Percentiles rank a stretch among this genome's conserved stretches.
Conservation (phyloP, 2,329 filamentous ascomycete species). For the Xylaria sp. region DNA sequence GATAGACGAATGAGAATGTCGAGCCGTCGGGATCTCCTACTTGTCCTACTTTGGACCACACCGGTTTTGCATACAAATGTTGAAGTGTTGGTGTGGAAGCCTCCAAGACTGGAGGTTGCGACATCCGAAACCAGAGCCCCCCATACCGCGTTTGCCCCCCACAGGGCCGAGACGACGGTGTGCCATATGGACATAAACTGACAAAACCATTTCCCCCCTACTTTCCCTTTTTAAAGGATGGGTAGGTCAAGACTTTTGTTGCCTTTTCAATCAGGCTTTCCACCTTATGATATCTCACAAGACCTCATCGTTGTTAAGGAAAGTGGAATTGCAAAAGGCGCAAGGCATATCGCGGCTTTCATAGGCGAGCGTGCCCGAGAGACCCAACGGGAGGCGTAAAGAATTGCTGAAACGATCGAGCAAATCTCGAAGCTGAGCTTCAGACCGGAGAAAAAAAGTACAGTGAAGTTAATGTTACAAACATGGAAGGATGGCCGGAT, state of each 20-base stretch:
- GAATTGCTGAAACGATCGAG: background rate
- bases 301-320: conserved; percentile 13
- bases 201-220: background rate
- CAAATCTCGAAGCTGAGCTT: conserved; percentile 1
- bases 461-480: conserved; percentile 7
- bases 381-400: background rate
- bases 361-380: conserved; percentile 8
- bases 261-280: conserved; percentile 4
- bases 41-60: too few relatives aligned
- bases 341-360: conserved; percentile 10
- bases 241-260: background rate
- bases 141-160: background rate
- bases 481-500: conserved; percentile 2
- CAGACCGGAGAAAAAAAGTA: background rate
- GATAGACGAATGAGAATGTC: too few relatives aligned
- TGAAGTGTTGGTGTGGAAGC: background rate
- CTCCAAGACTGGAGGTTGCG: background rate
- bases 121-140: background rate
- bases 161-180: too few relatives aligned
- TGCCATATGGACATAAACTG: background rate
- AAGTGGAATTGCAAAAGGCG: conserved; percentile 8
- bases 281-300: conserved; percentile 10
- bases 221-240: background rate
- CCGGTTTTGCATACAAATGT: too few relatives aligned
- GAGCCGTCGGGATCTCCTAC: too few relatives aligned